phyloP scores from a whole-genome alignment of 2,329 filamentous ascomycete species.

The Drechslerella stenobrocha region DNA sequence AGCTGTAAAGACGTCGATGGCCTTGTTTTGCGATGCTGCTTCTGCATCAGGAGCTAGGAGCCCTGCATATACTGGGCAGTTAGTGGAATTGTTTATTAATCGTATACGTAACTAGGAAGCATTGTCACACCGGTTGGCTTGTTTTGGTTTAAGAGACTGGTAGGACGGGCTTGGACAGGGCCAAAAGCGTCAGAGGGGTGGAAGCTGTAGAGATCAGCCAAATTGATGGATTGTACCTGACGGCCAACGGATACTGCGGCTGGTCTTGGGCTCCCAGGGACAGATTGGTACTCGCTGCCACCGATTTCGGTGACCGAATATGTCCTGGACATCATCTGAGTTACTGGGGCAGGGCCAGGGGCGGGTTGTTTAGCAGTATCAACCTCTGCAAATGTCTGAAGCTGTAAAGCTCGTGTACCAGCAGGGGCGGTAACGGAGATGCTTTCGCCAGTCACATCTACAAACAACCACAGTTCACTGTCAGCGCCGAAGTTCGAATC shows the following conservation, averaged over 20 bases:
- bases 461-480: too few relatives aligned
- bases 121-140: too few relatives aligned
- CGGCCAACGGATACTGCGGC: background rate
- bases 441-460: too few relatives aligned
- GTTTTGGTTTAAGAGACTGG: too few relatives aligned
- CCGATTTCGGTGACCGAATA: background rate
- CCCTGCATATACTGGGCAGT: background rate
- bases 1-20: constrained; percentile 1
- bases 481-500: too few relatives aligned
- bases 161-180: background rate
- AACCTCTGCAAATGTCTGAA: too few relatives aligned
- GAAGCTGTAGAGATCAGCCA: constrained; percentile 16
- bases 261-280: background rate
- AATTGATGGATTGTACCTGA: background rate
- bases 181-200: constrained; percentile 8
- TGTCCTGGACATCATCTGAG: background rate
- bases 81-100: too few relatives aligned
- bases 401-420: too few relatives aligned
- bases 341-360: background rate
- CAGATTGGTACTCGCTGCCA: constrained; percentile 3
- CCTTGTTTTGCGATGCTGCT: background rate
- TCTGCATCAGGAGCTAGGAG: background rate
- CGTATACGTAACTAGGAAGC: too few relatives aligned
- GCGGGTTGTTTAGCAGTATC: too few relatives aligned
- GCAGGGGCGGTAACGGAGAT: too few relatives aligned